A percentile compares a stretch with the other conserved stretches of the same genome.
phyloP scores from a whole-genome alignment of 352 stramenopile genomes.

The Phytophthora uliginosa region DNA sequence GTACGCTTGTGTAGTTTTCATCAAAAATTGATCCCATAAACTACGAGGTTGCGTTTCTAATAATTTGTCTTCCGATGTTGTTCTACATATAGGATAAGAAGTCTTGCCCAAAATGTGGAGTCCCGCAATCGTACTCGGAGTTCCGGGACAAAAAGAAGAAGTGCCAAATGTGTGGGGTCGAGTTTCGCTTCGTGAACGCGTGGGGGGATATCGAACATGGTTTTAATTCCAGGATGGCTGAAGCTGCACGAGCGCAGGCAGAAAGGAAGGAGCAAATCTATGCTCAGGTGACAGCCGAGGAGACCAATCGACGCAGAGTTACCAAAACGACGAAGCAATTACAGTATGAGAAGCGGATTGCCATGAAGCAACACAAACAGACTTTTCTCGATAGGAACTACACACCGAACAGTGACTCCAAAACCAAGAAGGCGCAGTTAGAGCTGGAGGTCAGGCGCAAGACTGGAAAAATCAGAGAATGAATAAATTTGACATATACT shows the following conservation, averaged over 20 bases:
- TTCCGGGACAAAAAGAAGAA: conserved; percentile 91
- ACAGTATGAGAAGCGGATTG: conserved; percentile 74
- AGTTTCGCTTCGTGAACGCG: conserved; percentile 78
- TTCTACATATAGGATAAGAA: conserved; percentile 85
- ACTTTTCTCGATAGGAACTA: conserved; percentile 82
- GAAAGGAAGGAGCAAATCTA: conserved; percentile 68
- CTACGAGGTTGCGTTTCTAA: neutral
- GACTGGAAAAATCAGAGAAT: neutral
- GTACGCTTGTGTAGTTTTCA: conserved; percentile 26
- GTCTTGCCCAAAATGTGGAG: conserved; percentile 71
- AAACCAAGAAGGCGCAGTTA: conserved; percentile 67
- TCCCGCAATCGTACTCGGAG: conserved; percentile 83
- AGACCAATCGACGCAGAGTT: conserved; percentile 43
- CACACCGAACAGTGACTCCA: conserved; percentile 48
- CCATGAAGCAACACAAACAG: conserved; percentile 59
- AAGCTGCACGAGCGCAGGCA: conserved; percentile 48
- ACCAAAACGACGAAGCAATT: conserved; percentile 68
- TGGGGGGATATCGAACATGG: conserved; percentile 78
- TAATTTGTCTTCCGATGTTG: neutral
- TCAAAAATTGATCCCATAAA: neutral
- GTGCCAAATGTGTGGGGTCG: conserved; percentile 81
- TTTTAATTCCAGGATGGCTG: conserved; percentile 73
- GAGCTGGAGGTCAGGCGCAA: conserved; percentile 55
- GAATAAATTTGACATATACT: conserved; percentile 16
- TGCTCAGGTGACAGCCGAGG: conserved; percentile 46